Percentiles rank a stretch among this genome's conserved stretches.
These are phyloP conservation scores for Paramecium bursaria DNA, from an alignment of 73 alveolate species.

Conservation along the genomic window DNA sequence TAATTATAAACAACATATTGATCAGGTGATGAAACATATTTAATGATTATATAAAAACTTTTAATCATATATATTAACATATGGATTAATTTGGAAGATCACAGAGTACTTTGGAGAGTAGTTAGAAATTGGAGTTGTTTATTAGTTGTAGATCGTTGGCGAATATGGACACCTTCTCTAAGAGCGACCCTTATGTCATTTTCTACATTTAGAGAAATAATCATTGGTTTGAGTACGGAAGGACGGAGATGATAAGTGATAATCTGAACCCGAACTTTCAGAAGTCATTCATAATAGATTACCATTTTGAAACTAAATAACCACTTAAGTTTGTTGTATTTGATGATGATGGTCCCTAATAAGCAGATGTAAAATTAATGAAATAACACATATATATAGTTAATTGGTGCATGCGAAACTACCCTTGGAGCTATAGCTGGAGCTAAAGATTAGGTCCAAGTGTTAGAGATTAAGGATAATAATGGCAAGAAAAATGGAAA, in stretches of 20 bases:
- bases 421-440: slow-evolving; percentile 47
- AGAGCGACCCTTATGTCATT: slow-evolving; percentile 80
- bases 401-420: slow-evolving; percentile 40
- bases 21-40: too few relatives aligned
- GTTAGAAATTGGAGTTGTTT: slow-evolving; percentile 71
- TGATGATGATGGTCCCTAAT: slow-evolving; percentile 56
- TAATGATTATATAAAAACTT: too few relatives aligned
- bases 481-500: neutral
- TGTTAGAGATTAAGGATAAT: slow-evolving; percentile 5
- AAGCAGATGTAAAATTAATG: slow-evolving; percentile 20
- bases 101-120: slow-evolving; percentile 31
- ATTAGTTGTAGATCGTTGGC: slow-evolving; percentile 73
- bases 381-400: neutral
- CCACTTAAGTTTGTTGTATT: slow-evolving; percentile 41
- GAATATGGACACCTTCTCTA: slow-evolving; percentile 76
- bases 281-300: slow-evolving; percentile 74
- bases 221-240: slow-evolving; percentile 69
- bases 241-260: slow-evolving; percentile 76
- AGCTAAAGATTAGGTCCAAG: neutral
- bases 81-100: slow-evolving; percentile 61
- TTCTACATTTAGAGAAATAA: slow-evolving; percentile 64
- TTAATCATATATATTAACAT: too few relatives aligned
- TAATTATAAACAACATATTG: too few relatives aligned
- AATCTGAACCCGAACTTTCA: slow-evolving; percentile 81
- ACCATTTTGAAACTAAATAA: slow-evolving; percentile 73